Conservation (phyloP, 495 filamentous ascomycete genomes). For the Neurospora sp. region DNA sequence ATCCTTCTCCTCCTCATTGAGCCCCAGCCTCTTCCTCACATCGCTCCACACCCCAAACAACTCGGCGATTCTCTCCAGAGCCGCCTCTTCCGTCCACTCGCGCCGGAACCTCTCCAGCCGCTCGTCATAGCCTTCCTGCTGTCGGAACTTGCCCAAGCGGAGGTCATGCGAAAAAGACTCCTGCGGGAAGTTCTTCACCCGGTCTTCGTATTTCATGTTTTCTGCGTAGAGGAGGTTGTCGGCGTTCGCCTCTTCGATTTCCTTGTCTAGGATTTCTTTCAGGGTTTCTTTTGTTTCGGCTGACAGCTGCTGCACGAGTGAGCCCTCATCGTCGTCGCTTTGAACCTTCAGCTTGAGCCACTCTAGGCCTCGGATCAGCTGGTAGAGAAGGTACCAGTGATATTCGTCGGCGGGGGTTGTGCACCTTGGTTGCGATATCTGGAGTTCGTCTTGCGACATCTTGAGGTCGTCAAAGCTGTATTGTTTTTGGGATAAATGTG, state of each 20-base stretch:
- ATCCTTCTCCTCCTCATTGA: not conserved
- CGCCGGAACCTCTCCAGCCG: not conserved
- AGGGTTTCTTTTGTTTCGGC: not conserved
- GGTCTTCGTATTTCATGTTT: not conserved
- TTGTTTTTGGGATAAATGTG: not conserved
- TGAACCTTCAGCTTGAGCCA: not conserved
- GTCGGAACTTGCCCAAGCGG: not conserved
- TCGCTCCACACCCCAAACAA: not conserved
- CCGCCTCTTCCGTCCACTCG: not conserved
- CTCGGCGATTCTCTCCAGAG: not conserved
- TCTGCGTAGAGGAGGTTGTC: not conserved
- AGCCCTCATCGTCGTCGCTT: not conserved
- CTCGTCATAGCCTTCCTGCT: not conserved
- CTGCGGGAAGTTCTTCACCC: not conserved
- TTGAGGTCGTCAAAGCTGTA: not conserved
- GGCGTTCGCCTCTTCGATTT: not conserved
- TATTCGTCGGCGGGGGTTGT: not conserved
- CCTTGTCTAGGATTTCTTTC: not conserved
- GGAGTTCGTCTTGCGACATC: not conserved
- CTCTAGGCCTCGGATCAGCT: not conserved
- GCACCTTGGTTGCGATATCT: not conserved
- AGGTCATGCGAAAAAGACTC: not conserved
- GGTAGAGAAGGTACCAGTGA: not conserved
- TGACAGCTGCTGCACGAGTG: not conserved
- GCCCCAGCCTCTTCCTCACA: not conserved